Base-by-base conservation (phyloP, 495 filamentous ascomycete genomes). In the Aspergillus mulundensis region DNA sequence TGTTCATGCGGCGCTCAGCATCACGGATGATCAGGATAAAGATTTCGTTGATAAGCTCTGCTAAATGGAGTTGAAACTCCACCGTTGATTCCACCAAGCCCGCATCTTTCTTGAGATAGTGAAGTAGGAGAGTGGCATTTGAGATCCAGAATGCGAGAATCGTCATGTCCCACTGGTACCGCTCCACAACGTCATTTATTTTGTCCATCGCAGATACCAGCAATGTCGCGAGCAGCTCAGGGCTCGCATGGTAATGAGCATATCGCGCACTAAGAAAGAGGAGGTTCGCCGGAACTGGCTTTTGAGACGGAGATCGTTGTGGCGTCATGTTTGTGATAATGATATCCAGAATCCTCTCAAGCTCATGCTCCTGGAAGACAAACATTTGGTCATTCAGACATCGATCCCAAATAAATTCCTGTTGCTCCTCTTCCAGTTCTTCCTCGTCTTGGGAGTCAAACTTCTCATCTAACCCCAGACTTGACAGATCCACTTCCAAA, bases 311-410 rank as follows among this genome's bases (percentile, higher is more conserved):
- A 19, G 93, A 96, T 57, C 94, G 80, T 70, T 97, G 92, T 0
- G 94, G 94, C 0, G 90, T 92, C 94, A 99, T 99, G 69, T 95
- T 91, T 54, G 94, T 97, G 64, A 99, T 95, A 64, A 97, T 85
- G 43, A 99, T 91, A 62, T 96, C 89, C 49, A 99, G 81, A 56
- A 97, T 96, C 52, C 85, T 83, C 49, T 89, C 86, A 44, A 99
- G 73, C 57, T 97, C 95, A 63, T 82, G 83, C 51, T 99, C 95
- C 72, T 97, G 95, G 68, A 99, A 97, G 21, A 99, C 94, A 63
- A 99, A 99, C 94, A 99, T 99, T 66, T 99, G 94, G 69, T 99
- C 94, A 65, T 96, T 91, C 42, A 96, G 75, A 72, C 94, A 99
- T 65, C 86, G 80, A 63, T 90, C 88, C 94, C 94, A 99, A n/a